Evolutionary conservation across 768 basidiomycete species (phyloP).

Genomic region (Tephrocybe sp.): DNA sequence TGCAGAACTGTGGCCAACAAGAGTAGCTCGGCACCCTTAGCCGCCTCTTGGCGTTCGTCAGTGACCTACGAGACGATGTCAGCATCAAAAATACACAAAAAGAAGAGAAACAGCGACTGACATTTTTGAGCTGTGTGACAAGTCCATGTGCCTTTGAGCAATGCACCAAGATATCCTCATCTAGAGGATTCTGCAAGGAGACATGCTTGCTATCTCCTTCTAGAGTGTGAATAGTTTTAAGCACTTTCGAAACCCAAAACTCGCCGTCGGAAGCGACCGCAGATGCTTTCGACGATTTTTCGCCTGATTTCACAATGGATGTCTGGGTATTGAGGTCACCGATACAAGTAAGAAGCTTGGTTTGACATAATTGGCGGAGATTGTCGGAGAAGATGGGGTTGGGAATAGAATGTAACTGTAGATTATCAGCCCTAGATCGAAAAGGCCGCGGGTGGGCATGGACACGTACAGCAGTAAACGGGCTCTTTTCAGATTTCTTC

Average conservation of each 20-base stretch:
- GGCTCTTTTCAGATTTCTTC: slow-evolving; percentile 71
- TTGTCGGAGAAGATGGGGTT: slow-evolving; percentile 73
- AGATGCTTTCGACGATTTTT: slow-evolving; percentile 52
- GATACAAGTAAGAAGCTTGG: slow-evolving; percentile 69
- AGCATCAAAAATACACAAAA: not conserved
- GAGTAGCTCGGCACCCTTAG: slow-evolving; percentile 71
- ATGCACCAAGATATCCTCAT: slow-evolving; percentile 53
- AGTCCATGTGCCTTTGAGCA: slow-evolving; percentile 44
- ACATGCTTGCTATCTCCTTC: slow-evolving; percentile 74
- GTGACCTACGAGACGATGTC: slow-evolving; percentile 22
- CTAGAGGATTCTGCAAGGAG: slow-evolving; percentile 45
- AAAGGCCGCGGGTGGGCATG: not conserved
- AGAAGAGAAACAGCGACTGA: not conserved
- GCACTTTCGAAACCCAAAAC: slow-evolving; percentile 74
- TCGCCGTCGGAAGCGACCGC: slow-evolving; percentile 71
- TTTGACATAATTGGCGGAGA: slow-evolving; percentile 64
- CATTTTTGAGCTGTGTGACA: slow-evolving; percentile 37
- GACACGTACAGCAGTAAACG: slow-evolving; percentile 54
- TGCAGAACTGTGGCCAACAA: slow-evolving; percentile 70
- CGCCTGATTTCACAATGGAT: slow-evolving; percentile 49
- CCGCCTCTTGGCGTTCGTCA: slow-evolving; percentile 47
- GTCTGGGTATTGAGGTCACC: slow-evolving; percentile 69
- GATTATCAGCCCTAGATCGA: not conserved
- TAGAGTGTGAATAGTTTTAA: slow-evolving; percentile 53
- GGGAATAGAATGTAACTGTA: slow-evolving; percentile 61